These are phyloP conservation scores for Candolleomyces aberdarensis DNA, from an alignment of 768 basidiomycete genomes.

Conservation along the genomic window DNA sequence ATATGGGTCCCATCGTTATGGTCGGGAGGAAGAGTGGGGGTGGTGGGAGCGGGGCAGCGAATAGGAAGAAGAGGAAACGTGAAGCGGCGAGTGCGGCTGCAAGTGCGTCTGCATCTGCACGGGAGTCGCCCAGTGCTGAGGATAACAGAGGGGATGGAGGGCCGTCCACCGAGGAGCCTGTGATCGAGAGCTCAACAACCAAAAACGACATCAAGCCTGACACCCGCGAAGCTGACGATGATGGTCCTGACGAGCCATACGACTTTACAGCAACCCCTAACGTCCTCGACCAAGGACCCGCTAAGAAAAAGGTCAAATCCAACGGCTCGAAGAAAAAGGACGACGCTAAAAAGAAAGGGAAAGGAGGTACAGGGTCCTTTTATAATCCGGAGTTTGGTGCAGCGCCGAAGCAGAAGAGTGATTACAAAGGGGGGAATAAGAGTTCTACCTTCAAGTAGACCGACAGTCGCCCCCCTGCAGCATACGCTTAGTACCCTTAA, in stretches of 20 bases:
- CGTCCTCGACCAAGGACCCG: conserved; percentile 59
- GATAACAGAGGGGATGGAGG: background rate
- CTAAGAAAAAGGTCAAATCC: conserved; percentile 44
- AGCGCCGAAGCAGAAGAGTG: conserved; percentile 61
- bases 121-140: background rate
- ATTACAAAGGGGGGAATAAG: conserved; percentile 67
- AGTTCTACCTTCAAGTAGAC: conserved; percentile 63
- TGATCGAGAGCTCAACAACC: background rate
- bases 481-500: too few relatives aligned
- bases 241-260: conserved; percentile 46
- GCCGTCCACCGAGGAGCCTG: background rate
- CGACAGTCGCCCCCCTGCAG: too few relatives aligned
- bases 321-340: conserved; percentile 37
- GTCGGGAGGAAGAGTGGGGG: conserved; percentile 47
- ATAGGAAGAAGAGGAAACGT: conserved; percentile 9
- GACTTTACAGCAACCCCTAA: conserved; percentile 71
- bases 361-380: conserved; percentile 29
- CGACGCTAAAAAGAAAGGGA: conserved; percentile 26
- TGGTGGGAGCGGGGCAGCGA: background rate
- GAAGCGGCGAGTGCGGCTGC: conserved; percentile 12
- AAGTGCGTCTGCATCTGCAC: conserved; percentile 10
- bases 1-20: conserved; percentile 68
- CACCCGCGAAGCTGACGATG: conserved; percentile 11
- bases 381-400: conserved; percentile 58
- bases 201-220: conserved; percentile 4